A percentile compares a stretch with the other conserved stretches of the same genome.
phyloP scores from a whole-genome alignment of 345 rosid genomes.

The Lepidium didymum region DNA sequence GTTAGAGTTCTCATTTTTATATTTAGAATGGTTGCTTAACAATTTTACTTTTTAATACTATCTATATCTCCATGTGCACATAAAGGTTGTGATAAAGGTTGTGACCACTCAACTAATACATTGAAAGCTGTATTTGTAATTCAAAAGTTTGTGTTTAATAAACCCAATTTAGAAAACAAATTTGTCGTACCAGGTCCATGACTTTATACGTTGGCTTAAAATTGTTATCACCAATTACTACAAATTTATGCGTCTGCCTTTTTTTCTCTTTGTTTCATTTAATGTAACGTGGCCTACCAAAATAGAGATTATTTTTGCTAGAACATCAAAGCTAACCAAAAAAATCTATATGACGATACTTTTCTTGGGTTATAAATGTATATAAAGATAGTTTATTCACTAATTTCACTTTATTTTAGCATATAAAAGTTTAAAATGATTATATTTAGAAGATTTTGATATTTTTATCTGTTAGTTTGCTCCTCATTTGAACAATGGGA shows the following conservation, averaged over 20 bases:
- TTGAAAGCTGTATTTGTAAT: background rate
- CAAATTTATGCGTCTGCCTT: conserved; percentile 15
- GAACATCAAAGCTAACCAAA: background rate
- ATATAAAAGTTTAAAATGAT: background rate
- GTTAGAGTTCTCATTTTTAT: too few relatives aligned
- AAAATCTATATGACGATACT: background rate
- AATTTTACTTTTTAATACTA: background rate
- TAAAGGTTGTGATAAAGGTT: too few relatives aligned
- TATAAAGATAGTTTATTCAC: background rate
- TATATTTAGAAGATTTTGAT: too few relatives aligned
- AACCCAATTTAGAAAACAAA: background rate
- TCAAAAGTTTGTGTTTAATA: background rate
- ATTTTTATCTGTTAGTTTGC: too few relatives aligned
- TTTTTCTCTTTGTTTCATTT: background rate
- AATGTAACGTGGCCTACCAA: background rate
- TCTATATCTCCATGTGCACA: background rate
- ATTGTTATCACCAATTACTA: conserved; percentile 19
- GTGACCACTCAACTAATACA: background rate
- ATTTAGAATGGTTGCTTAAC: too few relatives aligned
- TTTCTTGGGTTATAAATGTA: background rate
- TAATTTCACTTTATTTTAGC: background rate
- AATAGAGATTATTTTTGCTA: background rate
- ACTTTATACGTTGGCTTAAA: conserved; percentile 25
- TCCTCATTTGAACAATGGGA: too few relatives aligned
- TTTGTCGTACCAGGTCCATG: conserved; percentile 12